These are phyloP conservation scores for Crucibulum laeve DNA, from an alignment of 768 basidiomycete genomes.

Conservation along the genomic window DNA sequence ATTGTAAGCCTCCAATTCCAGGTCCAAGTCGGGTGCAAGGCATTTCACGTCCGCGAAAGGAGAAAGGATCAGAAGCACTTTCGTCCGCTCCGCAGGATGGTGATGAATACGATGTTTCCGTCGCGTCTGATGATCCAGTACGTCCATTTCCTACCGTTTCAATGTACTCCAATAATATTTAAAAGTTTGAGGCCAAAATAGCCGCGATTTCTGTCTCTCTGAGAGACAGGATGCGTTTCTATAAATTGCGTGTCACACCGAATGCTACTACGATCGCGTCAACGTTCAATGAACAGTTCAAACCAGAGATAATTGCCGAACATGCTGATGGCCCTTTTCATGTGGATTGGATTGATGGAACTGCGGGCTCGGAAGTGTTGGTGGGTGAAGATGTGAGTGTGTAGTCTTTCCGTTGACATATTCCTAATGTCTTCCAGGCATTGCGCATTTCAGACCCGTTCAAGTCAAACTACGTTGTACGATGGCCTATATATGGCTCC, in stretches of 20 bases:
- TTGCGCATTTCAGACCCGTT: constrained; percentile 67
- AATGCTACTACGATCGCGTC: constrained; percentile 68
- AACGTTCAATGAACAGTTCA: constrained; percentile 78
- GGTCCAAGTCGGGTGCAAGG: constrained; percentile 39
- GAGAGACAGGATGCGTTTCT: constrained; percentile 81
- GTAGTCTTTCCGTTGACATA: neutral
- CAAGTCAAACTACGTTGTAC: constrained; percentile 62
- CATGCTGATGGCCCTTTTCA: constrained; percentile 71
- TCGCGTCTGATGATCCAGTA: constrained; percentile 61
- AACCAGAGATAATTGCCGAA: constrained; percentile 82
- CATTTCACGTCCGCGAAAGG: constrained; percentile 51
- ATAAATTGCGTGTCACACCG: constrained; percentile 72
- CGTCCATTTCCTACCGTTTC: constrained; percentile 14
- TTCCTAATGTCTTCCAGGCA: constrained; percentile 38
- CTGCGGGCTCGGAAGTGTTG: constrained; percentile 45
- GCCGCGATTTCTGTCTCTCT: constrained; percentile 66
- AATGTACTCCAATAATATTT: neutral
- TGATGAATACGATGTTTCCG: constrained; percentile 48
- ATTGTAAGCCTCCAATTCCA: constrained; percentile 52
- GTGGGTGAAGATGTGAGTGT: constrained; percentile 66
- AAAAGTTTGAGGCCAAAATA: constrained; percentile 74
- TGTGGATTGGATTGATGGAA: constrained; percentile 76
- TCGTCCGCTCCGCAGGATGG: constrained; percentile 23
- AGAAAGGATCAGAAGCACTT: constrained; percentile 10
- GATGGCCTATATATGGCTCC: constrained; percentile 80